These are phyloP conservation scores for Penicillium maclennaniae DNA, from an alignment of 495 filamentous ascomycete species.

Conservation along the genomic window DNA sequence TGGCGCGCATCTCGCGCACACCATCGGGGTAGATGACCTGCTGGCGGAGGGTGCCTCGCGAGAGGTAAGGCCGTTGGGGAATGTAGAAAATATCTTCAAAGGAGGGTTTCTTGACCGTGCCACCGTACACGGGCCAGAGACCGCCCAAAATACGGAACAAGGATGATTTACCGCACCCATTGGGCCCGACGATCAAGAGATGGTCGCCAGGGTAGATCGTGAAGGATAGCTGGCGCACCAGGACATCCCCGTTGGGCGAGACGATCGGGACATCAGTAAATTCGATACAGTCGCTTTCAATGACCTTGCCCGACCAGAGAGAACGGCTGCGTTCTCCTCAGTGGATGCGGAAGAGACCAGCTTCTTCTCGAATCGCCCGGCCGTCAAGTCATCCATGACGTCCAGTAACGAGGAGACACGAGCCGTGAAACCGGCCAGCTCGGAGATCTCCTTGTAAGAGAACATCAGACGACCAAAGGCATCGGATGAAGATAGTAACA, in stretches of 20 bases:
- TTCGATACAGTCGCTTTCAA: conserved; percentile 76
- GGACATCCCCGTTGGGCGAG: conserved; percentile 90
- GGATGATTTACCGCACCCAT: conserved; percentile 94
- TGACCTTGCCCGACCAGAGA: conserved; percentile 73
- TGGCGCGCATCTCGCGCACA: conserved; percentile 79
- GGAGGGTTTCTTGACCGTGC: conserved; percentile 82
- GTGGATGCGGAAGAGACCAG: conserved; percentile 83
- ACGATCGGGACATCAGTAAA: conserved; percentile 95
- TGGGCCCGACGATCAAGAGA: conserved; percentile 91
- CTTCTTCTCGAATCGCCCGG: conserved; percentile 91
- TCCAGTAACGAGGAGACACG: conserved; percentile 84
- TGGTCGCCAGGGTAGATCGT: conserved; percentile 81
- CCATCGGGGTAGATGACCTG: conserved; percentile 96
- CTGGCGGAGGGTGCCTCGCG: conserved; percentile 81
- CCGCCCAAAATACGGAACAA: conserved; percentile 95
- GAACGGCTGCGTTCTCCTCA: conserved; percentile 71
- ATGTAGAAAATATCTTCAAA: conserved; percentile 96
- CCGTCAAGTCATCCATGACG: conserved; percentile 89
- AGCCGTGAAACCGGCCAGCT: conserved; percentile 90
- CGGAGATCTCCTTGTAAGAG: conserved; percentile 95
- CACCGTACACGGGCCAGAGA: conserved; percentile 98
- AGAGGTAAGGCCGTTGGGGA: conserved; percentile 91
- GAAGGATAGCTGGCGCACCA: conserved; percentile 81
- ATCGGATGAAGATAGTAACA: conserved; percentile 88
- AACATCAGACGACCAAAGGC: conserved; percentile 98